Evolutionary conservation across 495 filamentous ascomycete species (phyloP), one percentile per base, ranked within the genome.

Genomic region (Penicillium chermesinum): DNA sequence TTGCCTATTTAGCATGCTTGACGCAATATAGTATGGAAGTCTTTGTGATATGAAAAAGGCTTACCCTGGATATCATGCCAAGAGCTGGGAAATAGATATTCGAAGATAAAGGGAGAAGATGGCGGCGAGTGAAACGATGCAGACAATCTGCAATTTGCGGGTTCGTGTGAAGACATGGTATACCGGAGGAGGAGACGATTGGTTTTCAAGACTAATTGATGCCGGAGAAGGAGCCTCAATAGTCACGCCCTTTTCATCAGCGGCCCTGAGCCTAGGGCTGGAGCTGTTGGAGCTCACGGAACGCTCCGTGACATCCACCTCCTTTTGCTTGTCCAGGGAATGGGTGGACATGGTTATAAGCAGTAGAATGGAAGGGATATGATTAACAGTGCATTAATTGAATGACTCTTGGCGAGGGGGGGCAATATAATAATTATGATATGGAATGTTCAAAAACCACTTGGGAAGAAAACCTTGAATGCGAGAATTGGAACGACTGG

Each of bases 61-160:
- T 44, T 3, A 69, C 68, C 37, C 44, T 50, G 16, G 68, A 66
- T 13, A 71, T 61, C 2, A 48, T 53, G 7, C 58, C 62, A 16
- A 91, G 68, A 2, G 84, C 82, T 3, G 86, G 87, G 49, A 89
- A 89, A 62, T 93, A 93, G 35, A 89, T 88, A 55, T 86, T 88
- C 15, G 84, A 84, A 0, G 83, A 87, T 41, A 89, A 73, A 2
- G 86, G 85, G 85, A 88, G 52, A 71, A 69, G 27, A 66, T 63
- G 45, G 61, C 68, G 0, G 70, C 66, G n/a, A 67, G 25, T 7
- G 66, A 78, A 34, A 83, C 79, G 66, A 91, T 82, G 51, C 70
- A 69, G n/a, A 87, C 70, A 48, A 87, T 78, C 67, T 79, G 79
- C 49, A 71, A 52, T 66, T 78, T 84, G 47, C 79, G 73, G 9